Evolutionary conservation across 768 basidiomycete genomes (phyloP).

Genomic region (Gymnopilus junonius): DNA sequence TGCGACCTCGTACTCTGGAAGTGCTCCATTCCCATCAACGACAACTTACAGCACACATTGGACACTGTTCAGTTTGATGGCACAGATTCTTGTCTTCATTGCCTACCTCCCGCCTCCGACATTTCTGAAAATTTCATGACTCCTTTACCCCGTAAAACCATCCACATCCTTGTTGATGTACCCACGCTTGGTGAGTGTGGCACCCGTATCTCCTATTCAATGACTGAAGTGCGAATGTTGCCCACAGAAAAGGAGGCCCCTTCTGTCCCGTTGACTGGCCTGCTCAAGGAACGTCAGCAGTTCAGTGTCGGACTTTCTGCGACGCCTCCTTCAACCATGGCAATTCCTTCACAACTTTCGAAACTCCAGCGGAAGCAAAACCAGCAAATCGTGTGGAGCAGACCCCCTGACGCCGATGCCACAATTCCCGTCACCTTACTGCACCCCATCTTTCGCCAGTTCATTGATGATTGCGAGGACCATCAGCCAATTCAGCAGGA

Average conservation of each 20-base stretch:
- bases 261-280: no score
- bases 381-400: not conserved
- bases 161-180: no score
- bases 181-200: no score
- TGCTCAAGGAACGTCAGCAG: no score
- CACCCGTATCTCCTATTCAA: not conserved
- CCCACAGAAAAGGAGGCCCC: no score
- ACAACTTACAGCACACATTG: conserved; percentile 4
- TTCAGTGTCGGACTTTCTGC: no score
- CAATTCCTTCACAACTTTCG: no score
- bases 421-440: not conserved
- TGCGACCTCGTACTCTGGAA: conserved; percentile 4
- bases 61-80: not conserved
- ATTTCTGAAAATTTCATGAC: not conserved
- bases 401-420: not conserved
- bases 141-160: not conserved
- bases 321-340: no score
- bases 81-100: not conserved
- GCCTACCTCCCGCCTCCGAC: not conserved
- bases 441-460: not conserved
- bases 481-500: not conserved
- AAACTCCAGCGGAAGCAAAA: no score
- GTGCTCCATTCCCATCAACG: conserved; percentile 4
- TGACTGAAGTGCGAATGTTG: no score
- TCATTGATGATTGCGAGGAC: not conserved